A percentile compares a stretch with the other conserved stretches of the same genome.
These are phyloP conservation scores for Chalciporus pseudorubinellus DNA, from an alignment of 768 basidiomycete species.

Conservation along the genomic window DNA sequence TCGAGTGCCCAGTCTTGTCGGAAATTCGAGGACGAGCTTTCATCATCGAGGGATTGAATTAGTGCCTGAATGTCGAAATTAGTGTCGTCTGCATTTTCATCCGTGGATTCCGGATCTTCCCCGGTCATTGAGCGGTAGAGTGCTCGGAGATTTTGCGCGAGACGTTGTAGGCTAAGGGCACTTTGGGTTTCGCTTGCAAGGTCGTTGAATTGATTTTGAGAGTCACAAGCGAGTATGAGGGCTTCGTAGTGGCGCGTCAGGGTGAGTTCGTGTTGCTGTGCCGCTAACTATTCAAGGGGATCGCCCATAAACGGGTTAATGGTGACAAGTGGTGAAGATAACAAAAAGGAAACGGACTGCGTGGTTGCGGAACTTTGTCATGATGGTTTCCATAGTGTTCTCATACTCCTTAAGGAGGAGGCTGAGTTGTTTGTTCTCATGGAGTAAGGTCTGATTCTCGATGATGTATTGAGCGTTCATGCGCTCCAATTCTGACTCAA, in stretches of 20 bases:
- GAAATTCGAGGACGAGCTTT: constrained; percentile 37
- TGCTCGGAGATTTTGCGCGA: constrained; percentile 66
- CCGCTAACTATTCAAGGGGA: constrained; percentile 61
- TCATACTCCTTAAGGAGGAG: constrained; percentile 92
- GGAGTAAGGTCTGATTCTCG: constrained; percentile 88
- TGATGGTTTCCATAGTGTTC: constrained; percentile 89
- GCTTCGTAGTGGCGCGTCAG: constrained; percentile 88
- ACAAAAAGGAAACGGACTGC: constrained; percentile 54
- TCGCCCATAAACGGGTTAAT: constrained; percentile 7
- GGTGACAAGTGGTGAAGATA: background rate
- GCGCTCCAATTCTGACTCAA: constrained; percentile 90
- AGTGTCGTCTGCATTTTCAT: constrained; percentile 30
- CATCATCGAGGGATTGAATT: constrained; percentile 41
- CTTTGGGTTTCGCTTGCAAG: constrained; percentile 58
- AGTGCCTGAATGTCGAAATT: constrained; percentile 42
- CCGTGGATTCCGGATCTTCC: constrained; percentile 42
- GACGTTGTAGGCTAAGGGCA: constrained; percentile 65
- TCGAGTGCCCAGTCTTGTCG: constrained; percentile 83
- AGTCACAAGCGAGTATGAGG: constrained; percentile 66
- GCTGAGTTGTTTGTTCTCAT: constrained; percentile 95
- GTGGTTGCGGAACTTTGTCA: constrained; percentile 93
- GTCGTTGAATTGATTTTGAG: constrained; percentile 52
- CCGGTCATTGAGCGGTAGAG: constrained; percentile 71
- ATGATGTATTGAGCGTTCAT: constrained; percentile 86
- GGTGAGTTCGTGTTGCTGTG: constrained; percentile 85